Evolutionary conservation across 2,329 filamentous ascomycete genomes (phyloP).

Genomic region (Epicoccum sorghinum): DNA sequence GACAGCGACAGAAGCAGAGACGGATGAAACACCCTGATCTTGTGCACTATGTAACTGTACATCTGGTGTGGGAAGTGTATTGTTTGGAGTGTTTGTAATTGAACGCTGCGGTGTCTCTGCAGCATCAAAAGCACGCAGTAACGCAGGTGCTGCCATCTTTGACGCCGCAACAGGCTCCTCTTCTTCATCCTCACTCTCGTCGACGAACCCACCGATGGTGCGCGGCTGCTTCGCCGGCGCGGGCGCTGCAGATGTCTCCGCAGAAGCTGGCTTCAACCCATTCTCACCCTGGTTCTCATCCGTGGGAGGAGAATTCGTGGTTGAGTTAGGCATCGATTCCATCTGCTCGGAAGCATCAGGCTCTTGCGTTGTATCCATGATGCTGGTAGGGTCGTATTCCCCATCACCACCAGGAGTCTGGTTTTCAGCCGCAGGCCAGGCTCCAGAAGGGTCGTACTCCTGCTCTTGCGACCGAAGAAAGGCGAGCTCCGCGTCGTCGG

Average conservation of each 20-base stretch:
- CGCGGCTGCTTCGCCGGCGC: constrained; percentile 53
- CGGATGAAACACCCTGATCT: constrained; percentile 54
- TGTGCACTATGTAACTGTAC: constrained; percentile 66
- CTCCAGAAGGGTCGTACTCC: constrained; percentile 49
- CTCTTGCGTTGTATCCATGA: constrained; percentile 21
- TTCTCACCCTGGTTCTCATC: constrained; percentile 28
- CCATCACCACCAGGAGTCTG: constrained; percentile 52
- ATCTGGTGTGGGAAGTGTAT: constrained; percentile 62
- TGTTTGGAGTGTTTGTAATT: constrained; percentile 62
- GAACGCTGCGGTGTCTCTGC: constrained; percentile 59
- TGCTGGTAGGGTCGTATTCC: constrained; percentile 48
- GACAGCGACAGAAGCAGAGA: constrained; percentile 48
- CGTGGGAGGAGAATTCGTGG: constrained; percentile 34
- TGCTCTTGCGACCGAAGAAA: constrained; percentile 58
- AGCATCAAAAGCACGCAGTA: constrained; percentile 56
- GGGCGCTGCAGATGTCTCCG: constrained; percentile 37
- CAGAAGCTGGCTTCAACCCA: constrained; percentile 30
- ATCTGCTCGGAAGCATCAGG: constrained; percentile 30
- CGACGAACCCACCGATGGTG: constrained; percentile 66
- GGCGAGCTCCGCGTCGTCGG: constrained; percentile 60
- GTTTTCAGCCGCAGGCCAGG: constrained; percentile 46
- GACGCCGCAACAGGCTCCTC: constrained; percentile 55
- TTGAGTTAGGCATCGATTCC: constrained; percentile 17
- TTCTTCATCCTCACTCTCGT: constrained; percentile 66
- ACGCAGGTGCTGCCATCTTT: constrained; percentile 54